Evolutionary conservation across 805 yeast species (phyloP).

Genomic region (Wickerhamiella spandovensis): DNA sequence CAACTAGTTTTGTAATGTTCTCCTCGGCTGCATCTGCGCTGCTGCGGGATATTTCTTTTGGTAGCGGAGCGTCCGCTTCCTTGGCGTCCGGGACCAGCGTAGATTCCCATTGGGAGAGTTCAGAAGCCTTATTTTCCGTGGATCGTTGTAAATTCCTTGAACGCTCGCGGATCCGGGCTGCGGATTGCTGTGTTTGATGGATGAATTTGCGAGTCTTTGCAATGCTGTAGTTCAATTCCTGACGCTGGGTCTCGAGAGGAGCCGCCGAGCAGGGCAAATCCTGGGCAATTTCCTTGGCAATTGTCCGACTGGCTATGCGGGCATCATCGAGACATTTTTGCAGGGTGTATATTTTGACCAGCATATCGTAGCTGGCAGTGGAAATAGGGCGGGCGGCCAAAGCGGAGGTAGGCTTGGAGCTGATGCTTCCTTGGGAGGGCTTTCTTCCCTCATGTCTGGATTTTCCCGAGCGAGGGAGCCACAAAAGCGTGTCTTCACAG

Average conservation of each 20-base stretch:
- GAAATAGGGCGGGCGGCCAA: not conserved
- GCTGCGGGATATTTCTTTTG: not conserved
- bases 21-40: not conserved
- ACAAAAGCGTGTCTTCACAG: not conserved
- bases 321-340: constrained; percentile 22
- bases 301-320: constrained; percentile 11
- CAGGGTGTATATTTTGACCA: constrained; percentile 21
- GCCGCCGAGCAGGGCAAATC: constrained; percentile 7
- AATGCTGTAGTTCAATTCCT: constrained; percentile 7
- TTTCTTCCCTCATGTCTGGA: not conserved
- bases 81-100: not conserved
- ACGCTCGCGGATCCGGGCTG: not conserved
- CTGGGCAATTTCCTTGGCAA: constrained; percentile 12
- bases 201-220: not conserved
- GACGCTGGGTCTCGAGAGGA: constrained; percentile 4
- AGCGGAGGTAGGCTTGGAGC: not conserved
- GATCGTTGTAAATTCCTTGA: not conserved
- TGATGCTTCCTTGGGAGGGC: not conserved
- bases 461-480: not conserved
- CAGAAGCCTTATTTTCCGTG: not conserved
- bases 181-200: not conserved
- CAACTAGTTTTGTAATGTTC: not conserved
- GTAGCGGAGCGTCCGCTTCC: not conserved
- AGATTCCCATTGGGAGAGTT: not conserved
- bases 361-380: constrained; percentile 17